Evolutionary conservation across 306 rosid genomes (phyloP).

Genomic region (Cicer chorassanicum): DNA sequence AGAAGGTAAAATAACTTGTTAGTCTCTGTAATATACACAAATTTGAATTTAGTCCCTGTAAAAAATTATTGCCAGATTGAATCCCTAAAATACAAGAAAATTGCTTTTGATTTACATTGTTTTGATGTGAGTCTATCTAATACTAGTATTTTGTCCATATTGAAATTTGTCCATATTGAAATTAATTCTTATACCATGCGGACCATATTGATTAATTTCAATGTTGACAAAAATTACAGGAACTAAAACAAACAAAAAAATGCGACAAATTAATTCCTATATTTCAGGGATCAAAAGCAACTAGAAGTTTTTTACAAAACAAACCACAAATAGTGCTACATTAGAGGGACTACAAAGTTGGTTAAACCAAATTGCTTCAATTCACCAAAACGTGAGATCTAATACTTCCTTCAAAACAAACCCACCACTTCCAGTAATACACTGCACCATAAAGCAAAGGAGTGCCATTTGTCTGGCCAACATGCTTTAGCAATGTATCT

Average conservation of each 20-base stretch:
- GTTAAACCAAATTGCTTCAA: constrained; percentile 1
- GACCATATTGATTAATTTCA: background rate
- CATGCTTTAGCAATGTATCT: constrained; percentile 19
- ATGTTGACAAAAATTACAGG: background rate
- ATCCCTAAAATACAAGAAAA: constrained; percentile 1
- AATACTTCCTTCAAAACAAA: constrained; percentile 16
- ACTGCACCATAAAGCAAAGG: constrained; percentile 6
- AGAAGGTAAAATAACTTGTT: background rate
- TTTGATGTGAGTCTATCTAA: background rate
- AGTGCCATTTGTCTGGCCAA: constrained; percentile 15
- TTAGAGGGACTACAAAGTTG: background rate
- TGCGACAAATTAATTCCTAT: background rate
- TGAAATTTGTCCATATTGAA: background rate
- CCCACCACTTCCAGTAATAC: constrained; percentile 5
- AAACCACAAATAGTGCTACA: background rate
- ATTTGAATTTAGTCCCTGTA: background rate
- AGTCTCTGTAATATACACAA: background rate
- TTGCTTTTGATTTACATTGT: background rate
- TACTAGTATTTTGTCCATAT: background rate
- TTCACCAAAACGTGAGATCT: constrained; percentile 22
- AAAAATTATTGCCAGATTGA: background rate
- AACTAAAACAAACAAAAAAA: background rate
- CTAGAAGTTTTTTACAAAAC: background rate
- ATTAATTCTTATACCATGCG: background rate
- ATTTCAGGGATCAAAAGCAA: background rate